Evolutionary conservation across 2,329 filamentous ascomycete species (phyloP).

Genomic region (Acephala macrosclerotiorum): DNA sequence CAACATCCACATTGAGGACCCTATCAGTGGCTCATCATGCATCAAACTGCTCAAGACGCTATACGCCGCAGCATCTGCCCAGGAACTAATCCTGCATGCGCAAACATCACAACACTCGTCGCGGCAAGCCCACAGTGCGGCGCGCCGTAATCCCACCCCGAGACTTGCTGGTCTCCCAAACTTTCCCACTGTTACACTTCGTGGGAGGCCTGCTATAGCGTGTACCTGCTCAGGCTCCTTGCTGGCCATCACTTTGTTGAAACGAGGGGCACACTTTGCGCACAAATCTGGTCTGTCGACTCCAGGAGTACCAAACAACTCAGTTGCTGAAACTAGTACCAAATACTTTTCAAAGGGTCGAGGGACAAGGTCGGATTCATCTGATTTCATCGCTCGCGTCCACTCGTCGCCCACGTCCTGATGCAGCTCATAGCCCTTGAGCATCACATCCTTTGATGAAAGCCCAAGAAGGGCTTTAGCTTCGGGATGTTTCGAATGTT

Average conservation of each 20-base stretch:
- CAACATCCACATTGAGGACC: neutral
- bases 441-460: neutral
- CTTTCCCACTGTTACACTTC: neutral
- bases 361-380: neutral
- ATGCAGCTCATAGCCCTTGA: neutral
- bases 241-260: neutral
- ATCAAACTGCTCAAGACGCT: conserved; percentile 6
- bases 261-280: neutral
- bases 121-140: neutral
- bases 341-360: neutral
- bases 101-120: conserved; percentile 6
- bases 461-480: neutral
- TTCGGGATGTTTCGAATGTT: conserved; percentile 4
- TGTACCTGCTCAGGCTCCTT: conserved; percentile 4
- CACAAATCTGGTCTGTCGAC: conserved; percentile 2
- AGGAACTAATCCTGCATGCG: conserved; percentile 3
- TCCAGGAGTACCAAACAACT: conserved; percentile 10
- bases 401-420: neutral
- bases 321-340: neutral
- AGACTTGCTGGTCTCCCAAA: conserved; percentile 8
- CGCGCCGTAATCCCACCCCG: conserved; percentile 7
- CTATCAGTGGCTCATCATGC: neutral
- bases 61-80: neutral
- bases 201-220: neutral
- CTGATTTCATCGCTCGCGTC: neutral